These are phyloP conservation scores for Solanum chacoense DNA, from an alignment of 305 asterid genomes.

Conservation along the genomic window DNA sequence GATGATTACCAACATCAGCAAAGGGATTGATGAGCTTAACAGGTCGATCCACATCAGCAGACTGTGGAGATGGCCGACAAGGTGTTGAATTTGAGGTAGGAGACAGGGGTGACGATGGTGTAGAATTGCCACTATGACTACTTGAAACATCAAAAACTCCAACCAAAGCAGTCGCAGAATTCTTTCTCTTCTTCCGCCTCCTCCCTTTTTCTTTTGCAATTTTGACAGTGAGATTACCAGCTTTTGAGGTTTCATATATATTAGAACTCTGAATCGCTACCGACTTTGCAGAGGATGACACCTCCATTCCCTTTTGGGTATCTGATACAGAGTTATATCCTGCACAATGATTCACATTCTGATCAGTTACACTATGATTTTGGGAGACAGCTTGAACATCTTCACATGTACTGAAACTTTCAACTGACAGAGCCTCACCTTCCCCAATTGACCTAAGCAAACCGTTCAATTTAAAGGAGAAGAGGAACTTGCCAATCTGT, in stretches of 20 bases:
- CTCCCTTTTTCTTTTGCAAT: conserved; percentile 60
- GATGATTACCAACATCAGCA: conserved; percentile 14
- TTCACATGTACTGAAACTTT: conserved; percentile 21
- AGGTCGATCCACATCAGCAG: conserved; percentile 26
- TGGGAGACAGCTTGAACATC: conserved; percentile 10
- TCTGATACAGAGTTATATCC: conserved; percentile 15
- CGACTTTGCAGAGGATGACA: conserved; percentile 9
- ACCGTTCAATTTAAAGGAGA: conserved; percentile 22
- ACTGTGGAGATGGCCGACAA: conserved; percentile 22
- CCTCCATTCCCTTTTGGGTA: conserved; percentile 13
- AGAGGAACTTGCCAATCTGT: conserved; percentile 10
- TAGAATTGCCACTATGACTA: conserved; percentile 74
- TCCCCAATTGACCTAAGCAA: conserved; percentile 23
- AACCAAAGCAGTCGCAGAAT: conserved; percentile 16
- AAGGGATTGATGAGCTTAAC: conserved; percentile 32
- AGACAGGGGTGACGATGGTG: conserved; percentile 73
- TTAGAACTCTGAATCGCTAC: conserved; percentile 22
- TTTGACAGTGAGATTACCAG: conserved; percentile 41
- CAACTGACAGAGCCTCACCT: conserved; percentile 24
- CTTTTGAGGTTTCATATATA: conserved; percentile 25
- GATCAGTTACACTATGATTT: conserved; percentile 3
- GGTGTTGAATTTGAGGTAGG: conserved; percentile 43
- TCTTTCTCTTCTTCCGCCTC: conserved; percentile 56
- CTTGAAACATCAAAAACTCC: conserved; percentile 59
- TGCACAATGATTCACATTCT: conserved; percentile 4